Evolutionary conservation across 1,284 basidiomycete species (phyloP), one percentile per base, ranked within the genome.

Genomic region (Omphalotus olearius): DNA sequence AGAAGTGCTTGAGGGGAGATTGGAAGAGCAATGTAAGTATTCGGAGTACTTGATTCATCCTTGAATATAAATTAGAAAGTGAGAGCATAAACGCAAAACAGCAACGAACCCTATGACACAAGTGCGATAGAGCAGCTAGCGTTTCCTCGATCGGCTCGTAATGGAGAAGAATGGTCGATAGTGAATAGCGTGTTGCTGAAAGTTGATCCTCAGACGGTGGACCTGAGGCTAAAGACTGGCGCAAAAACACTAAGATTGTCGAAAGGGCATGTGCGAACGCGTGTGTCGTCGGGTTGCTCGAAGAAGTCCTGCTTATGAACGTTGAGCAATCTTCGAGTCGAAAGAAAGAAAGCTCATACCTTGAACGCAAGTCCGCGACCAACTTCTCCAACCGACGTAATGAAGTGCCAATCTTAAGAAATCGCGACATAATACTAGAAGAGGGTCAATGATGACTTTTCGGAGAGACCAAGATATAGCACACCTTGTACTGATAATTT

Each of bases 251-350:
- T 1, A 87, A 64, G 7, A 79, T 70, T 0, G 76, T 78, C 1
- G 82, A 79, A 4, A 89, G 66, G 0, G 79, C 72, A 60, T 90
- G 83, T 0, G 75, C 72, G 58, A 88, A 85, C 5, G 85, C 81
- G 60, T 87, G 78, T 7, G 79, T 64, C 7, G 79, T 80, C 5
- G 83, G 74, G 5, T 73, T 75, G 47, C 73, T 69, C 36, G 63
- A 69, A 11, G 68, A 66, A 52, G 69, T 71, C 54, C 75, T 78
- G 42, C 14, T 11, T 6, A 40, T 9, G 20, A 16, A 10, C n/a
- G 38, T 5, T 17, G 11, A 17, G 16, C 38, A 10, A 23, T 33
- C 7, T 33, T 10, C 7, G 9, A 13, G 30, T 33, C 30, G 9
- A 33, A 11, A 9, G 7, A 40, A 9, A 6, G 14, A 39, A 39